These are phyloP conservation scores for Cladophialophora carrionii DNA, from an alignment of 2,329 filamentous ascomycete genomes.

Conservation along the genomic window DNA sequence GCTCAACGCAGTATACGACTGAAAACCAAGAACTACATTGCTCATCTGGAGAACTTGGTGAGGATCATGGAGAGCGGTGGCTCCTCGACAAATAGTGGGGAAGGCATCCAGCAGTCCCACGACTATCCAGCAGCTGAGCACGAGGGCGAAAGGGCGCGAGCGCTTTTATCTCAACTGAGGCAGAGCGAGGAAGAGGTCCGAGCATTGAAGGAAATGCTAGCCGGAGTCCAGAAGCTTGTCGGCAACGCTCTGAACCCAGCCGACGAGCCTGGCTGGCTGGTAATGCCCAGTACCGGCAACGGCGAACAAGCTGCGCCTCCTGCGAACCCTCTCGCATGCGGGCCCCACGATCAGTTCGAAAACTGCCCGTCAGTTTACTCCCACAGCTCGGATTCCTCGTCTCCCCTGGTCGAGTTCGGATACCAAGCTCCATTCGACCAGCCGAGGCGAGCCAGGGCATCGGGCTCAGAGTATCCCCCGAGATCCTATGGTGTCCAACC, in stretches of 20 bases:
- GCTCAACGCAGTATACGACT: conserved; percentile 28
- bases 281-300: background rate
- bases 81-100: background rate
- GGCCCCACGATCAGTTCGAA: conserved; percentile 13
- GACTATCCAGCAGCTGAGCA: background rate
- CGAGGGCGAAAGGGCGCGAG: conserved; percentile 17
- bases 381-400: conserved; percentile 20
- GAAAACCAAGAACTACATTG: conserved; percentile 31
- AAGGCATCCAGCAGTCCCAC: background rate
- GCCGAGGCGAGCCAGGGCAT: conserved; percentile 11
- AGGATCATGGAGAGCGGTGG: conserved; percentile 24
- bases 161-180: conserved; percentile 19
- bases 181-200: conserved; percentile 28
- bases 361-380: conserved; percentile 20
- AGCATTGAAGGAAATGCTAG: conserved; percentile 18
- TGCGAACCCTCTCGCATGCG: background rate
- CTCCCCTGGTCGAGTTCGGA: conserved; percentile 16
- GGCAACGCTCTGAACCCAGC: conserved; percentile 12
- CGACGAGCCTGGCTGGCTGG: conserved; percentile 1
- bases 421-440: conserved; percentile 13
- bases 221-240: conserved; percentile 23
- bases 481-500: conserved; percentile 1
- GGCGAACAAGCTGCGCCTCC: background rate
- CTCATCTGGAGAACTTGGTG: conserved; percentile 28
- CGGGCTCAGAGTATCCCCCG: background rate